These are phyloP conservation scores for Rhododendron griersonianum DNA, from an alignment of 148 eudicot genomes.

Conservation along the genomic window DNA sequence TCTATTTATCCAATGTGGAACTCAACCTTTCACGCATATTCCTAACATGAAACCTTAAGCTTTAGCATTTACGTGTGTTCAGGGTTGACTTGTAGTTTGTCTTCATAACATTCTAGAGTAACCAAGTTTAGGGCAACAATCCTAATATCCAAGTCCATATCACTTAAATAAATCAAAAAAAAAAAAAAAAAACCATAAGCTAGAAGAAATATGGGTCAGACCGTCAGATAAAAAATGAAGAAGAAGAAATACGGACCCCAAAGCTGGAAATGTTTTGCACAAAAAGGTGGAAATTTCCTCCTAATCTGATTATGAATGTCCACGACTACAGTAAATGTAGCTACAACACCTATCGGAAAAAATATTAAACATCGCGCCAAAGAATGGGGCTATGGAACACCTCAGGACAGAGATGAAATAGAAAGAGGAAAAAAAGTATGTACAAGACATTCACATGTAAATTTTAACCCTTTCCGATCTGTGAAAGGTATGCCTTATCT, in stretches of 20 bases:
- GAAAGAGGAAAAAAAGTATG: slow-evolving; percentile 9
- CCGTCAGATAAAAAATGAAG: too few relatives aligned
- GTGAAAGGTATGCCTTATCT: slow-evolving; percentile 59
- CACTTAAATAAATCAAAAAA: neutral
- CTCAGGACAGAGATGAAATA: neutral
- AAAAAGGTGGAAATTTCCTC: neutral
- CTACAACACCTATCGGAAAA: neutral
- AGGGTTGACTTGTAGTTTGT: neutral
- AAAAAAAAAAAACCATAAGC: neutral
- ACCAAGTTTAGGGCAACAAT: neutral
- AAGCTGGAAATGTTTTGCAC: neutral
- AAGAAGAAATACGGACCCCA: neutral
- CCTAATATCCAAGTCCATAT: neutral
- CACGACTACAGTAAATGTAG: neutral
- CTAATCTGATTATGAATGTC: neutral
- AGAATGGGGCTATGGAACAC: slow-evolving; percentile 9
- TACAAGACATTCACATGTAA: slow-evolving; percentile 21
- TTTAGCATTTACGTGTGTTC: neutral
- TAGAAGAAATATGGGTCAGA: neutral
- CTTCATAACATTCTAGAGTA: neutral
- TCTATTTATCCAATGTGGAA: too few relatives aligned
- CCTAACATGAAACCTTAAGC: neutral
- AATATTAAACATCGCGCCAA: neutral
- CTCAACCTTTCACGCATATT: too few relatives aligned
- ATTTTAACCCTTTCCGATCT: slow-evolving; percentile 26